Percentiles rank a stretch among this genome's conserved stretches.
Conservation (phyloP, 768 basidiomycete genomes). For the Psilocybe subaeruginosa region DNA sequence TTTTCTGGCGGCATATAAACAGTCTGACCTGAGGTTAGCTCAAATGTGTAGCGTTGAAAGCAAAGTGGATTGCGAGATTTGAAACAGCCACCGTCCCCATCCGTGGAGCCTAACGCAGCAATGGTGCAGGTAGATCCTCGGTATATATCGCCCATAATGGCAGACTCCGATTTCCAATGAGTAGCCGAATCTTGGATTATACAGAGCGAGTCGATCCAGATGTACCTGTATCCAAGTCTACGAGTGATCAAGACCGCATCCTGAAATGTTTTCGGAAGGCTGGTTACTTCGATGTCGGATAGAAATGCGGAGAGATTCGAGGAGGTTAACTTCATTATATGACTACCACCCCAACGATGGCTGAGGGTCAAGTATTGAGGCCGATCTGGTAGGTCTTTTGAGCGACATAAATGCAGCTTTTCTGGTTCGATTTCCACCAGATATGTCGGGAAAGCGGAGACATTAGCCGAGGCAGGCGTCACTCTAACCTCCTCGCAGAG, state of each 20-base stretch:
- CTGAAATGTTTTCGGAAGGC: slow-evolving; percentile 11
- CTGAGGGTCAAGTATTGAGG: slow-evolving; percentile 10
- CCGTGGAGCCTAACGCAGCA: slow-evolving; percentile 11
- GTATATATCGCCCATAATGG: slow-evolving; percentile 17
- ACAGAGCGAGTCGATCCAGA: slow-evolving; percentile 17
- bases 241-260: slow-evolving; percentile 11
- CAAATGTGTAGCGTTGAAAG: slow-evolving; percentile 11
- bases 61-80: slow-evolving; percentile 13
- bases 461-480: slow-evolving; percentile 3
- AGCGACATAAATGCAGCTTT: neutral
- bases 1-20: slow-evolving; percentile 3
- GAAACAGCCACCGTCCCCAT: slow-evolving; percentile 14
- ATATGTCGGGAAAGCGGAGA: slow-evolving; percentile 4
- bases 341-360: slow-evolving; percentile 14
- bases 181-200: slow-evolving; percentile 15
- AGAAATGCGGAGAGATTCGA: neutral
- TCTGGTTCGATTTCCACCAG: neutral
- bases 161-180: slow-evolving; percentile 13
- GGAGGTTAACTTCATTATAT: slow-evolving; percentile 6
- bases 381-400: neutral
- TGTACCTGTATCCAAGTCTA: slow-evolving; percentile 9
- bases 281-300: neutral
- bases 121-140: slow-evolving; percentile 12
- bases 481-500: slow-evolving; percentile 12
- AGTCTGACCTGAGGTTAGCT: neutral